Evolutionary conservation across 768 basidiomycete species (phyloP).

Genomic region (Daedaleopsis sinensis): DNA sequence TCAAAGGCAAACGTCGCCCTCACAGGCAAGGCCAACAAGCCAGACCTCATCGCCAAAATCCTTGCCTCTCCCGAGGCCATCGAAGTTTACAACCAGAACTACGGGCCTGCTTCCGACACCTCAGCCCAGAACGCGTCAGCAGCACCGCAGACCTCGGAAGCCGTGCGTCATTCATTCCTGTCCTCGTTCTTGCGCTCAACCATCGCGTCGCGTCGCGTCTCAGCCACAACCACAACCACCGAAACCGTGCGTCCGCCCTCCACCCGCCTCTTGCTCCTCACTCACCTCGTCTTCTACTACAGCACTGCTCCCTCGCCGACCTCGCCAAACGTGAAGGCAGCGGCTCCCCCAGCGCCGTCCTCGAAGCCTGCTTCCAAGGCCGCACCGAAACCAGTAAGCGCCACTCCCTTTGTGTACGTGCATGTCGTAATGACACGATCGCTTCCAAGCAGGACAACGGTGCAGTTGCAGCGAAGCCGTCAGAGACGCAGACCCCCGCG

Average conservation of each 20-base stretch:
- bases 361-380: slow-evolving; percentile 12
- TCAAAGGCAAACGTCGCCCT: slow-evolving; percentile 48
- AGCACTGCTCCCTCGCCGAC: slow-evolving; percentile 5
- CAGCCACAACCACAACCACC: slow-evolving; percentile 37
- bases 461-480: not conserved
- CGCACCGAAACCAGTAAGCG: slow-evolving; percentile 15
- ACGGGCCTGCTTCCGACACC: slow-evolving; percentile 11
- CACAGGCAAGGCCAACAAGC: slow-evolving; percentile 63
- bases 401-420: not conserved
- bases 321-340: slow-evolving; percentile 23
- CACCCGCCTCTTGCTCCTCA: not conserved
- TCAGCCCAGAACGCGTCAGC: slow-evolving; percentile 35
- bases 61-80: slow-evolving; percentile 54
- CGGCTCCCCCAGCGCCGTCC: slow-evolving; percentile 11
- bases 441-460: not conserved
- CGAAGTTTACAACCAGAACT: slow-evolving; percentile 45
- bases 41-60: slow-evolving; percentile 67
- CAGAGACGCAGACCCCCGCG: not conserved
- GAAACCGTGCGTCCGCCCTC: slow-evolving; percentile 29
- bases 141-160: slow-evolving; percentile 19
- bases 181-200: slow-evolving; percentile 26
- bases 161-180: slow-evolving; percentile 7
- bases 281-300: too few species aligned
- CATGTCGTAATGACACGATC: not conserved
- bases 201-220: slow-evolving; percentile 21